Percentiles rank a stretch among this genome's conserved stretches.
These are phyloP conservation scores for Auricularia sp. DNA, from an alignment of 768 basidiomycete genomes.

Conservation along the genomic window DNA sequence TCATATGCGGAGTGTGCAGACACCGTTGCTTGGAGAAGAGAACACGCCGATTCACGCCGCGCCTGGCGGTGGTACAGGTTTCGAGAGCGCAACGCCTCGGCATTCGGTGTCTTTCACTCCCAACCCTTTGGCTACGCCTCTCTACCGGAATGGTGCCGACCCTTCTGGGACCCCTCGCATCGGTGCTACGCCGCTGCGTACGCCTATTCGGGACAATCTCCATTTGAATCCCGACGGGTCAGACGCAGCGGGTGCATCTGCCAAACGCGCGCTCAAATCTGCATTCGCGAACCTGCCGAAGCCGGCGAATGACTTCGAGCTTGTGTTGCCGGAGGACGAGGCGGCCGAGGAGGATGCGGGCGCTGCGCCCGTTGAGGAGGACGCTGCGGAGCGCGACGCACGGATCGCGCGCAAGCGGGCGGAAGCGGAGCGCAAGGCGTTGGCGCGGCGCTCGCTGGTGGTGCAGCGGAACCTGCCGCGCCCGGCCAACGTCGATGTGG, in stretches of 20 bases:
- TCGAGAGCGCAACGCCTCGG: slow-evolving; percentile 90
- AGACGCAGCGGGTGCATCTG: slow-evolving; percentile 48
- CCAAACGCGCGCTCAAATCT: slow-evolving; percentile 67
- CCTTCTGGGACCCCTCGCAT: slow-evolving; percentile 28
- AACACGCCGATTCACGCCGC: slow-evolving; percentile 84
- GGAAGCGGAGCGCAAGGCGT: slow-evolving; percentile 65
- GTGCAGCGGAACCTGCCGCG: slow-evolving; percentile 80
- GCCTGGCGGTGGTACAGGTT: slow-evolving; percentile 78
- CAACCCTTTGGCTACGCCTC: slow-evolving; percentile 87
- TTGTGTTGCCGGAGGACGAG: slow-evolving; percentile 82
- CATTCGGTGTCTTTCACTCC: slow-evolving; percentile 88
- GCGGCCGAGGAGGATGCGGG: slow-evolving; percentile 31
- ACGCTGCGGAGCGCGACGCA: slow-evolving; percentile 88
- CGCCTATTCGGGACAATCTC: slow-evolving; percentile 88
- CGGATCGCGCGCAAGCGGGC: slow-evolving; percentile 53
- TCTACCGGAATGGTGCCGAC: slow-evolving; percentile 32
- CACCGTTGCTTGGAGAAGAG: slow-evolving; percentile 91
- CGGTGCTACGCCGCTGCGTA: slow-evolving; percentile 76
- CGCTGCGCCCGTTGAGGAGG: slow-evolving; percentile 52
- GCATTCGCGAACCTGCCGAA: slow-evolving; percentile 80
- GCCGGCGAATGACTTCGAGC: slow-evolving; percentile 95
- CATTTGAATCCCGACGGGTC: slow-evolving; percentile 75
- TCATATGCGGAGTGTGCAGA: slow-evolving; percentile 87
- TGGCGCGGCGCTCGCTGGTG: slow-evolving; percentile 74
- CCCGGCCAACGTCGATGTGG: slow-evolving; percentile 72